Percentiles rank a stretch among this genome's conserved stretches.
Evolutionary conservation across 1,139 yeast species (phyloP).

Genomic region (Saccharomyces hybrid): DNA sequence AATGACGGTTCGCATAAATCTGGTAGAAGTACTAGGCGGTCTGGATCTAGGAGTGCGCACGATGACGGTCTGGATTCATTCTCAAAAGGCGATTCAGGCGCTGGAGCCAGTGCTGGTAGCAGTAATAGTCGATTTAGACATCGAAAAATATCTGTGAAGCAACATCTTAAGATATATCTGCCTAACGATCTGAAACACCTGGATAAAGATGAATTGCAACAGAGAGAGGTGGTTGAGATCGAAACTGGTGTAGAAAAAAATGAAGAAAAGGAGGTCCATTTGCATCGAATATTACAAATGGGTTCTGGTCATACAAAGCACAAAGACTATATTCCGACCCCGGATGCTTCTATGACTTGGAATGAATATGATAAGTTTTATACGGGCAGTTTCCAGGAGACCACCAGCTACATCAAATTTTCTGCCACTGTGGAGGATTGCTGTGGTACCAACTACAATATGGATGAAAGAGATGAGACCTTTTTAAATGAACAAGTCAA

Average conservation of each 20-base stretch:
- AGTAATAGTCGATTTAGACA: no score
- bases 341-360: conserved; percentile 88
- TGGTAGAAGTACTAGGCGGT: no score
- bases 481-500: conserved; percentile 44
- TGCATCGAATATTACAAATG: conserved; percentile 61
- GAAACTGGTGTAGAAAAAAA: conserved; percentile 98
- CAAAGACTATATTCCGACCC: conserved; percentile 88
- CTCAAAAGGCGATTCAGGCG: no score
- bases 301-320: conserved; percentile 33
- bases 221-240: conserved; percentile 78
- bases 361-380: conserved; percentile 67
- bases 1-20: no score
- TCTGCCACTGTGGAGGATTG: conserved; percentile 96
- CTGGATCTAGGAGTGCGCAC: no score
- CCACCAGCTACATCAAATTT: conserved; percentile 75
- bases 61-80: no score
- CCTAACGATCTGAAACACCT: conserved; percentile 76
- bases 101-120: no score
- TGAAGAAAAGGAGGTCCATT: conserved; percentile 95
- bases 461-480: conserved; percentile 84
- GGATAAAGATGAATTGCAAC: conserved; percentile 60
- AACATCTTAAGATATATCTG: no score
- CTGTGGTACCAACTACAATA: conserved; percentile 73
- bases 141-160: no score
- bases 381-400: conserved; percentile 57